Evolutionary conservation across 768 basidiomycete genomes (phyloP), one percentile per base, ranked within the genome.

Genomic region (Mycena metata): DNA sequence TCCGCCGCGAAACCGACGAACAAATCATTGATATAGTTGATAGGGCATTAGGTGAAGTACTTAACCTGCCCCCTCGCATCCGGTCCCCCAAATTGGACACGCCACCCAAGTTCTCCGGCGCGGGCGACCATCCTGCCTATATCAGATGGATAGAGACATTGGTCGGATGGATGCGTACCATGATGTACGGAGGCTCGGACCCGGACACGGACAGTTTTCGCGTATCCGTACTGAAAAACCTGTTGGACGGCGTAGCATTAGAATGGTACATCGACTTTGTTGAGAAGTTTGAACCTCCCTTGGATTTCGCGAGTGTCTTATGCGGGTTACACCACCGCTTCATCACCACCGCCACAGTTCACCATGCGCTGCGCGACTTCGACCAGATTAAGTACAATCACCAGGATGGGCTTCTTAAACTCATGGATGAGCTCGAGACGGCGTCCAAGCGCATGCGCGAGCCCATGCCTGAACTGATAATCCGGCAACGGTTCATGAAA

Each of bases 331-430:
- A 59, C 10, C 30, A 12, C 11, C 45, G 57, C 43, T 66, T 61
- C 49, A 61, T 61, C 5, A 61, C 60, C 1, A 33, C 60, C 2
- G 60, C 60, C 8, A 61, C 47, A 0, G 60, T 47, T 10, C 59
- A 60, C 7, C 30, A 60, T 1, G 59, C 59, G 1, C 42, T 39
- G 8, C 10, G 47, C 5, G 60, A 61, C 19, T 61, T 61, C 36
- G 49, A 61, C 10, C 21, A 21, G 2, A 16, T 61, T 9, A 9
- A 33, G 26, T 61, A 35, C 23, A 61, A 61, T 5, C 2, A 36
- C 6, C 47, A 50, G 0, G 49, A 61, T 6, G 60, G 49, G 11
- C 60, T 47, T 0, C 47, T 61, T 6, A 59, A 59, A 21, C 17
- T 59, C 11, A 45, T 59, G 43, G 57, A 59, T 9, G 45, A 59